phyloP scores from a whole-genome alignment of 306 rosid genomes.

The Lathyrus oleraceus region DNA sequence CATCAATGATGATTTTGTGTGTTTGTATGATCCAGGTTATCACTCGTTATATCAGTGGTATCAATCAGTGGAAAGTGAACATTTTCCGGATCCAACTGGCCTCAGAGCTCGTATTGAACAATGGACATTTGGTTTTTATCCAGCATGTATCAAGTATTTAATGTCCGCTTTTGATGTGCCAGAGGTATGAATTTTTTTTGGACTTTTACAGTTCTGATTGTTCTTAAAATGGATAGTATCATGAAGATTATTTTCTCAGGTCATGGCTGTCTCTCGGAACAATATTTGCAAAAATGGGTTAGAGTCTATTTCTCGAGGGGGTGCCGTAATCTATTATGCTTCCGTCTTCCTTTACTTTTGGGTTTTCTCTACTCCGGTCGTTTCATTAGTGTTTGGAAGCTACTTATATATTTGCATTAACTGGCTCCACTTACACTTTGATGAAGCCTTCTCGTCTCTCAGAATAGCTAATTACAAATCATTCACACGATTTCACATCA shows the following conservation, averaged over 20 bases:
- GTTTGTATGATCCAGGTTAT: conserved; percentile 59
- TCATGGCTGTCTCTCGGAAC: conserved; percentile 91
- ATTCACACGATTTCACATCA: conserved; percentile 86
- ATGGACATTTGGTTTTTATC: conserved; percentile 97
- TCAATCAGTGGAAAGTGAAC: conserved; percentile 80
- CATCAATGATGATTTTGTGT: conserved; percentile 1
- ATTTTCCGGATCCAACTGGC: conserved; percentile 97
- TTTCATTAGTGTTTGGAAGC: conserved; percentile 89
- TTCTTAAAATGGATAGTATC: conserved; percentile 1
- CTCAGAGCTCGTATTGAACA: conserved; percentile 93
- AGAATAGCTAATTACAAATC: conserved; percentile 93
- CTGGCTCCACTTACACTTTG: conserved; percentile 95
- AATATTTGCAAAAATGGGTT: conserved; percentile 89
- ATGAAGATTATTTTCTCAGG: conserved; percentile 52
- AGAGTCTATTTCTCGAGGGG: conserved; percentile 74
- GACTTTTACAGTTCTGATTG: background rate
- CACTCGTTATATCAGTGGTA: conserved; percentile 94
- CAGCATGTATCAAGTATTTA: conserved; percentile 93
- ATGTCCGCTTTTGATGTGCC: conserved; percentile 99
- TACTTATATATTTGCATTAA: conserved; percentile 89
- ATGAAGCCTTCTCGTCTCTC: conserved; percentile 96
- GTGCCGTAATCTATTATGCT: conserved; percentile 77
- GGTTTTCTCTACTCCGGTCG: conserved; percentile 97
- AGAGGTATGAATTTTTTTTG: conserved; percentile 60
- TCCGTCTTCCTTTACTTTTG: conserved; percentile 90